These are phyloP conservation scores for Aspergillus sclerotialis DNA, from an alignment of 2,329 filamentous ascomycete species.

Conservation along the genomic window DNA sequence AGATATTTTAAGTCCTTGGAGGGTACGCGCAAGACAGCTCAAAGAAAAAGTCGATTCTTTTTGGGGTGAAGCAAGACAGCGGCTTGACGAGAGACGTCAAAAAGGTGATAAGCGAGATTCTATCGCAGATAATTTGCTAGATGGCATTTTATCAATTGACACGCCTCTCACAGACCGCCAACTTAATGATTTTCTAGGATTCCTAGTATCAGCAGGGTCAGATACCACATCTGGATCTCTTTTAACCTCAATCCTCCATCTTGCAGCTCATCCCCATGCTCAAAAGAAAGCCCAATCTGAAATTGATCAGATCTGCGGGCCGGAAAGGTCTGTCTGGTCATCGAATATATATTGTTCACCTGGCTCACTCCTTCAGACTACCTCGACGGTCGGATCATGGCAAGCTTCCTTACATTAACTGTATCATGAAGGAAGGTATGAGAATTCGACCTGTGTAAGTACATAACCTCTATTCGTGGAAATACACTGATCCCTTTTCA, in stretches of 20 bases:
- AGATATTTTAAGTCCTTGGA: background rate
- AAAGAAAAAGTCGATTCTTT: background rate
- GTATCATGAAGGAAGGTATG: slow-evolving; percentile 26
- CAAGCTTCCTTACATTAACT: slow-evolving; percentile 22
- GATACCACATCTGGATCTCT: background rate
- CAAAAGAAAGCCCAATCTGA: slow-evolving; percentile 1
- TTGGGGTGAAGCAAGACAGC: slow-evolving; percentile 1
- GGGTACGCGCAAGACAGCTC: background rate
- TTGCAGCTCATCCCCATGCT: background rate
- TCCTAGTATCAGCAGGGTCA: background rate
- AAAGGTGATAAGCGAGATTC: background rate
- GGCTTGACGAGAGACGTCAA: background rate
- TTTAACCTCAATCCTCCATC: background rate
- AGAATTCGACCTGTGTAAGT: slow-evolving; percentile 25
- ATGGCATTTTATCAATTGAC: background rate
- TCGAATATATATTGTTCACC: background rate
- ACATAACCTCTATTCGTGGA: slow-evolving; percentile 2
- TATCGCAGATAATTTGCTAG: slow-evolving; percentile 1
- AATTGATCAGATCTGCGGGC: background rate
- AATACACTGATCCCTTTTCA: slow-evolving; percentile 3
- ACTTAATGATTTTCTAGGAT: background rate
- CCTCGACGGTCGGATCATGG: slow-evolving; percentile 17
- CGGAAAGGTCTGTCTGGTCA: slow-evolving; percentile 1
- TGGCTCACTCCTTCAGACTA: slow-evolving; percentile 1
- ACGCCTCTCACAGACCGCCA: slow-evolving; percentile 1